Base-by-base conservation (phyloP, 202 grass and related monocot genomes). In the Bolboschoenoplectus hybrid region DNA sequence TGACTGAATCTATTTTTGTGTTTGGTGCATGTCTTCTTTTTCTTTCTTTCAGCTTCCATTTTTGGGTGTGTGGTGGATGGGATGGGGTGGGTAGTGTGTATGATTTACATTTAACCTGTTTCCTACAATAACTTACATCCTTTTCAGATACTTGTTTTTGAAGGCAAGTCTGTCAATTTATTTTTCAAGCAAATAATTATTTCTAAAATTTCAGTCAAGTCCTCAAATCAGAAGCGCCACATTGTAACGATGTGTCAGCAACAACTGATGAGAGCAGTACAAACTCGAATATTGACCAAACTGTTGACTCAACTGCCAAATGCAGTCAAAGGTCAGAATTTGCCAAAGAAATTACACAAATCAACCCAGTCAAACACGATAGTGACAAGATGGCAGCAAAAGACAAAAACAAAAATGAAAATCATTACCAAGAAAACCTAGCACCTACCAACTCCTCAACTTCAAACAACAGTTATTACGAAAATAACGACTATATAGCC, bases 401-500 rank as follows among this genome's bases (percentile, higher is more conserved):
- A 80, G 84, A 85, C 38, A 67, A 67, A 72, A 79, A 53, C 9
- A 74, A 88, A 0, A 58, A 90, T 63, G 85, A 89, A 40, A 91
- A 84, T 74, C 64, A 89, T 41, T 93, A 72, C 81, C 39, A 87
- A 49, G 91, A 91, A 87, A 87, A 87, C 63, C 49, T 87, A 41
- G 89, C 88, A n/a, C 90, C 89, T 74, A 87, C 86, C 72, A 94
- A 60, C 5, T 80, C 66, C 16, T 41, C 66, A 43, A 32, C 16
- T 53, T 67, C 45, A 35, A 83, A 68, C 11, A 68, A 52, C 6
- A 7, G 44, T 14, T 68, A 53, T 45, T 50, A n/a, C 17, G 62
- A 64, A 68, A 64, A 50, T 20, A 34, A 68, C 45, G 45, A 49
- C 32, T 41, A 65, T 76, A n/a, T 45, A 10, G 16, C 16, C 65